Percentiles rank a stretch among this genome's conserved stretches.
Conservation (phyloP, 1,139 yeast species). For the Candida dubliniensis region DNA sequence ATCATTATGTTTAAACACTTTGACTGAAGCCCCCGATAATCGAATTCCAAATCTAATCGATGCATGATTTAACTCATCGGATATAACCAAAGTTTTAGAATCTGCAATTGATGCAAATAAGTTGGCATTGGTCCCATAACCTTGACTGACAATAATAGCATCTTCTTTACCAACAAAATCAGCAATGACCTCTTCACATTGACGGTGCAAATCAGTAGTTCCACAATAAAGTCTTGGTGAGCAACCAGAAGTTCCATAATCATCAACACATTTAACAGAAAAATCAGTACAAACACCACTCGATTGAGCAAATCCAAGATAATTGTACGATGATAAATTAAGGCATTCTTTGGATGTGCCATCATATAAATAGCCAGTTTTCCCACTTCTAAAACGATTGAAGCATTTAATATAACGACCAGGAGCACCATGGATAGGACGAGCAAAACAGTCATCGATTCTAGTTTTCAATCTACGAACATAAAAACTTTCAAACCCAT, state of each 20-base stretch:
- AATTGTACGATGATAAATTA: slow-evolving; percentile 87
- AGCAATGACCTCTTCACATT: slow-evolving; percentile 78
- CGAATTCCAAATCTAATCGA: slow-evolving; percentile 95
- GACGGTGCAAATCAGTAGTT: slow-evolving; percentile 69
- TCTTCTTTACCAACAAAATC: slow-evolving; percentile 90
- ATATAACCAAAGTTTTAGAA: slow-evolving; percentile 82
- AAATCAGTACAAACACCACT: slow-evolving; percentile 87
- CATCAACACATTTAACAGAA: slow-evolving; percentile 60
- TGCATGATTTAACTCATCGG: slow-evolving; percentile 94
- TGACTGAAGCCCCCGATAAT: slow-evolving; percentile 88
- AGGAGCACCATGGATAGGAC: slow-evolving; percentile 96
- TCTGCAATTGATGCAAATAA: slow-evolving; percentile 83
- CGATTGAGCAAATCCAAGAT: slow-evolving; percentile 95
- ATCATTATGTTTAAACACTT: slow-evolving; percentile 90
- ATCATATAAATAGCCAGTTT: slow-evolving; percentile 63
- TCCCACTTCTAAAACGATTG: slow-evolving; percentile 68
- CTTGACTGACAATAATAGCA: slow-evolving; percentile 84
- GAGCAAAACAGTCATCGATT: slow-evolving; percentile 90
- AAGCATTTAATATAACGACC: slow-evolving; percentile 85
- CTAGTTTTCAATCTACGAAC: slow-evolving; percentile 88
- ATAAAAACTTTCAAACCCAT: slow-evolving; percentile 91
- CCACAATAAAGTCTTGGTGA: slow-evolving; percentile 79
- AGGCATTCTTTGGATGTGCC: slow-evolving; percentile 78
- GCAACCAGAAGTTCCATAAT: slow-evolving; percentile 76
- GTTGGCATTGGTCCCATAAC: slow-evolving; percentile 95